These are phyloP conservation scores for Neurospora crassa DNA, from an alignment of 2,329 filamentous ascomycete genomes.

Conservation along the genomic window DNA sequence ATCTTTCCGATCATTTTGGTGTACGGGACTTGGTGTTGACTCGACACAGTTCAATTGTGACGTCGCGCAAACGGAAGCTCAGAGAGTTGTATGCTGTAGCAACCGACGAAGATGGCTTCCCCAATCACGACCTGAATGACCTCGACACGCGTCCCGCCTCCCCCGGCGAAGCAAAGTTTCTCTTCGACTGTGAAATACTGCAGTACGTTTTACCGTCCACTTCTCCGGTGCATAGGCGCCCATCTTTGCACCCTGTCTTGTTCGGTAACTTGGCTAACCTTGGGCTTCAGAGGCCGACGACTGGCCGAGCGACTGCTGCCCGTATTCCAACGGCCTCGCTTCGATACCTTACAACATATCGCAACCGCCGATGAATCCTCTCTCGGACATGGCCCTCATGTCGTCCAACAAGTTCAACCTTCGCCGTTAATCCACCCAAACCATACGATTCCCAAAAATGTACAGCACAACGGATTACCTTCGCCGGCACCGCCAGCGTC, in stretches of 20 bases:
- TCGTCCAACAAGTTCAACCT: background rate
- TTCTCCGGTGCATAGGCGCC: constrained; percentile 1
- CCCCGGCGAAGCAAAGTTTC: constrained; percentile 43
- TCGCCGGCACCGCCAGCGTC: background rate
- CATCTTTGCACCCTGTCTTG: constrained; percentile 11
- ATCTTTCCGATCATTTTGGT: constrained; percentile 41
- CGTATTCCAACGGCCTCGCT: constrained; percentile 33
- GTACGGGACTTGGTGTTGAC: constrained; percentile 35
- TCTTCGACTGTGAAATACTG: constrained; percentile 47
- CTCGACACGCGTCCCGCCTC: constrained; percentile 45
- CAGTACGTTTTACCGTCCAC: constrained; percentile 38
- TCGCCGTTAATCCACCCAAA: background rate
- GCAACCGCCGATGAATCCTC: constrained; percentile 22
- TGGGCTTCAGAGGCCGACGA: constrained; percentile 31
- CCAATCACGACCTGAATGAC: constrained; percentile 47
- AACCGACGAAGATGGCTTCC: constrained; percentile 55
- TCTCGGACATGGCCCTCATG: constrained; percentile 1
- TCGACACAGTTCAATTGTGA: constrained; percentile 55
- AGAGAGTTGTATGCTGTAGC: constrained; percentile 76
- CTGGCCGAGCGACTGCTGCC: constrained; percentile 47
- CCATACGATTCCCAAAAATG: background rate
- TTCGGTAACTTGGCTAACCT: constrained; percentile 14
- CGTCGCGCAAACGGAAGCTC: constrained; percentile 83
- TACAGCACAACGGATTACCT: background rate
- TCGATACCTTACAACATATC: constrained; percentile 32